Evolutionary conservation across 768 basidiomycete genomes (phyloP).

Genomic region (Guyanaporus albipodus): DNA sequence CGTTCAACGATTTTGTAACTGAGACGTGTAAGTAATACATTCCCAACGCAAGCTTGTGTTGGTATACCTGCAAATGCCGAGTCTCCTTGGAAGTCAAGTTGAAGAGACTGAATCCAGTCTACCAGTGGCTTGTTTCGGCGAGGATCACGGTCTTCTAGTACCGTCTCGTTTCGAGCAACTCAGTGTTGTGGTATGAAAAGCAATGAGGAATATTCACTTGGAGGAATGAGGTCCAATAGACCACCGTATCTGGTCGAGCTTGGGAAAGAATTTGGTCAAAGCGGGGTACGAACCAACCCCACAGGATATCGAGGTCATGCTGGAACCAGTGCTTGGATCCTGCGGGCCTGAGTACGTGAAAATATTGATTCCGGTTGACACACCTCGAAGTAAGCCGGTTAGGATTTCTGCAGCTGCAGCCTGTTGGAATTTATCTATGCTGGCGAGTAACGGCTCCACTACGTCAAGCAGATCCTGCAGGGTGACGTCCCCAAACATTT

Average conservation of each 20-base stretch:
- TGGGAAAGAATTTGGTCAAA: conserved; percentile 63
- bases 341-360: conserved; percentile 24
- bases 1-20: conserved; percentile 76
- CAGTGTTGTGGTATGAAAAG: not conserved
- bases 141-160: conserved; percentile 70
- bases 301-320: conserved; percentile 49
- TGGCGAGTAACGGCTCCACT: conserved; percentile 59
- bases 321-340: conserved; percentile 85
- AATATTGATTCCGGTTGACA: conserved; percentile 8
- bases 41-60: not conserved
- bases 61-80: conserved; percentile 82
- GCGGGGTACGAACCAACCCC: conserved; percentile 66
- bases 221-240: conserved; percentile 70
- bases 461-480: conserved; percentile 51
- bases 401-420: conserved; percentile 75
- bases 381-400: conserved; percentile 72
- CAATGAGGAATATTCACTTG: conserved; percentile 20
- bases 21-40: conserved; percentile 11
- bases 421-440: conserved; percentile 80
- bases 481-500: conserved; percentile 54
- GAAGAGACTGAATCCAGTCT: conserved; percentile 71
- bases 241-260: conserved; percentile 81
- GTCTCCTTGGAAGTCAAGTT: conserved; percentile 78
- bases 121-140: conserved; percentile 69
- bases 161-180: conserved; percentile 29